A percentile compares a stretch with the other conserved stretches of the same genome.
Conservation (phyloP, 495 filamentous ascomycete genomes). For the Cercophora sp. region DNA sequence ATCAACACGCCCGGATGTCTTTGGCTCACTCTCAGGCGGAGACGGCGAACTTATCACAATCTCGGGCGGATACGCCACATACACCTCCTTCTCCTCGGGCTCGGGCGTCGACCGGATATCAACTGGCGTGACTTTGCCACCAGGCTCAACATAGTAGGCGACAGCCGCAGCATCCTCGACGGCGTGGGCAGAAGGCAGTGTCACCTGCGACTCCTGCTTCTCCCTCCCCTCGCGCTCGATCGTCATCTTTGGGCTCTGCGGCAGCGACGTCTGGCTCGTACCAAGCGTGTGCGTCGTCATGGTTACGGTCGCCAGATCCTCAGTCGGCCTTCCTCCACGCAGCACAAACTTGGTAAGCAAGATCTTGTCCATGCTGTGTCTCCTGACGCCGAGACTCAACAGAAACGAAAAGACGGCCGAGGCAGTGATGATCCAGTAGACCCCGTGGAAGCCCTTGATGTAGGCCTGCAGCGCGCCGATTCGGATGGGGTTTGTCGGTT, state of each 20-base stretch:
- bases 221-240: no score
- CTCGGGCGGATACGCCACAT: background rate
- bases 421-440: constrained; percentile 25
- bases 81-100: background rate
- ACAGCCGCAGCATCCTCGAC: background rate
- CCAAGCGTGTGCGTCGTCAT: no score
- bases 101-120: constrained; percentile 6
- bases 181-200: no score
- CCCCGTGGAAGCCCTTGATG: constrained; percentile 25
- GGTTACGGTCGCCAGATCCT: no score
- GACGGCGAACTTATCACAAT: background rate
- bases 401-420: constrained; percentile 17
- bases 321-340: no score
- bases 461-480: constrained; percentile 25
- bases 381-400: constrained; percentile 20
- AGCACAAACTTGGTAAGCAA: constrained; percentile 25
- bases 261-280: no score
- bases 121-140: constrained; percentile 13
- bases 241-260: no score
- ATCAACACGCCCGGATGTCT: background rate
- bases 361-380: constrained; percentile 26
- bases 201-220: no score
- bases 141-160: constrained; percentile 19
- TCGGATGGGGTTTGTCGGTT: constrained; percentile 20
- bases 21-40: background rate